Conservation (phyloP, 2,329 filamentous ascomycete species). For the Neoscytalidium dimidiatum region DNA sequence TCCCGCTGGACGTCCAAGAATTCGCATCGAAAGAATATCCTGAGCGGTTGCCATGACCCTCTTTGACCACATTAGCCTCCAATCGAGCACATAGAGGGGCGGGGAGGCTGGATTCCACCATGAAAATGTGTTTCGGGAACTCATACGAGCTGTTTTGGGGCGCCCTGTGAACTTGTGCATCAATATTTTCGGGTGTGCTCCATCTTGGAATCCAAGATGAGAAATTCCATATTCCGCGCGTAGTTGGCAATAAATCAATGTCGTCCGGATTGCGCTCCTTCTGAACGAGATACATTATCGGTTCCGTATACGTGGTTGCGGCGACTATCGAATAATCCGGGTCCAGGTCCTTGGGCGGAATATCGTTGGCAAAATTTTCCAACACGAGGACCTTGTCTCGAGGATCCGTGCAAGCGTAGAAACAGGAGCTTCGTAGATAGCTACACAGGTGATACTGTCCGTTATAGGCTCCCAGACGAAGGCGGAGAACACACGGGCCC, state of each 20-base stretch:
- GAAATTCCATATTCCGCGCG: not conserved
- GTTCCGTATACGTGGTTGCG: not conserved
- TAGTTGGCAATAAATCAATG: not conserved
- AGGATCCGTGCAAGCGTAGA: not conserved
- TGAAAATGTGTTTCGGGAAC: not conserved
- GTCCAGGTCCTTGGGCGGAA: not conserved
- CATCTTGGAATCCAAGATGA: not conserved
- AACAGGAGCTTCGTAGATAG: not conserved
- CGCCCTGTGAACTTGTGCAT: not conserved
- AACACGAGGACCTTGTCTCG: not conserved
- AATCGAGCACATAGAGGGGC: not conserved
- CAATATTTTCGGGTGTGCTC: not conserved
- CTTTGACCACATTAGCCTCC: not conserved
- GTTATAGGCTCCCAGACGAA: not conserved
- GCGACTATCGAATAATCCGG: not conserved
- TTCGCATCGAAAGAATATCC: not conserved
- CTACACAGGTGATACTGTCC: not conserved
- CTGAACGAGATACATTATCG: not conserved
- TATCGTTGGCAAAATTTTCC: not conserved
- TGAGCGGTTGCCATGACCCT: not conserved
- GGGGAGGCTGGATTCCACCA: not conserved
- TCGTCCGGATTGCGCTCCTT: not conserved
- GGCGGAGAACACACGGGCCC: not conserved
- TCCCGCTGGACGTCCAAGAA: not conserved
- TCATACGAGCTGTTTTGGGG: not conserved